Base-by-base conservation (phyloP, 345 rosid species). In the Acer campestre region DNA sequence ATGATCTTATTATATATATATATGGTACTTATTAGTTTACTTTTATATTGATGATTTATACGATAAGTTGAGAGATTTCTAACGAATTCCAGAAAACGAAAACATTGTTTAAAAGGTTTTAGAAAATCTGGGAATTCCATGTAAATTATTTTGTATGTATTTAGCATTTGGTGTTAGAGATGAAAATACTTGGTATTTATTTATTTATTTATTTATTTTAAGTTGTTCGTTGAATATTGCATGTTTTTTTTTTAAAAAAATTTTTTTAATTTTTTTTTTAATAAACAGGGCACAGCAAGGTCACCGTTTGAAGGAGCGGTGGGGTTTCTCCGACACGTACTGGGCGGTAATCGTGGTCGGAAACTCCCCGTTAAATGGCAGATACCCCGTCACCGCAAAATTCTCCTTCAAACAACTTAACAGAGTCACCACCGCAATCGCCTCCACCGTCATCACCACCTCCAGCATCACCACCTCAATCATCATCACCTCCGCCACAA, bases 251-350 rank as follows among this genome's bases (percentile, higher is more conserved):
- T n/a, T n/a, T n/a, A n/a, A n/a, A n/a, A n/a, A n/a, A n/a, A n/a
- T n/a, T n/a, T n/a, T n/a, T 2, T 56, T 56, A 3, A 1, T 31
- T 31, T 31, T 42, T 42, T 4, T 40, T 40, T 0, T 42, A 7
- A 44, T 44, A 44, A 9, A 10, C 13, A 46, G 49, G 49, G 49
- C 13, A 46, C 49, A 46, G 49, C 35, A n/a, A 46, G 66, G 78
- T 51, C 17, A 74, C 53, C 27, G 25, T 61, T 69, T 9, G 81
- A 84, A 68, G 78, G 78, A 64, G 72, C 59, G 82, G 48, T 62
- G 79, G 78, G 82, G 79, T 61, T 77, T 46, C 67, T 70, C 78
- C 70, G 77, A 75, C 71, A 42, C 22, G 31, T 11, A 0, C 73
- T 56, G 22, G 29, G 14, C 25, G 49, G 7, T 14, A 44, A 23